These are phyloP conservation scores for Tolypocladium amazonense DNA, from an alignment of 2,329 filamentous ascomycete genomes.

Conservation along the genomic window DNA sequence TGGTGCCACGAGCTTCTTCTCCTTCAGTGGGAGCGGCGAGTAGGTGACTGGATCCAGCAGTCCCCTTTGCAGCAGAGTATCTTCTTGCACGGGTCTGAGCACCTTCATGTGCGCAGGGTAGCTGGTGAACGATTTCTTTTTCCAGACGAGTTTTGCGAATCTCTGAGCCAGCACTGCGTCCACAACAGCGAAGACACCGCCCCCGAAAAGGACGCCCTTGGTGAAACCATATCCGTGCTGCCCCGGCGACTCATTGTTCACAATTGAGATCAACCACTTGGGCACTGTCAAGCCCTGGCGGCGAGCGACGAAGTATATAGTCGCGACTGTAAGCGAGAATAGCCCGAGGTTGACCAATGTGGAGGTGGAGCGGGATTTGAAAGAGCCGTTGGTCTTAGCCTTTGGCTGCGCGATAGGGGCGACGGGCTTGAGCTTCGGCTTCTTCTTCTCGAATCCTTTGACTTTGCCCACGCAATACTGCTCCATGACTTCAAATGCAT, in stretches of 20 bases:
- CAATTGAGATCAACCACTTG: not conserved
- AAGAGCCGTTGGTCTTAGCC: not conserved
- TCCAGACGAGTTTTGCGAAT: not conserved
- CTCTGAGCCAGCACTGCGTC: conserved; percentile 14
- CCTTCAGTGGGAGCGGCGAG: conserved; percentile 31
- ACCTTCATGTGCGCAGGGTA: conserved; percentile 29
- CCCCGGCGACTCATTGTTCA: not conserved
- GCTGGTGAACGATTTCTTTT: conserved; percentile 15
- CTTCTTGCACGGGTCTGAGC: conserved; percentile 21
- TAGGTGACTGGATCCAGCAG: conserved; percentile 40
- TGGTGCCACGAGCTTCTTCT: conserved; percentile 28
- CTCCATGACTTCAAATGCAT: conserved; percentile 32
- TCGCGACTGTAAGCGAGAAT: conserved; percentile 9
- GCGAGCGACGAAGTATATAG: conserved; percentile 10
- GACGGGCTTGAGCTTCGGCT: conserved; percentile 1
- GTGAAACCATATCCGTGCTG: conserved; percentile 20
- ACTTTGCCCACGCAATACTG: conserved; percentile 25
- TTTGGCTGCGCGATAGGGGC: not conserved
- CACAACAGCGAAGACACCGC: conserved; percentile 18
- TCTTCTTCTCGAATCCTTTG: conserved; percentile 15
- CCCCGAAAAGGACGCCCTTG: conserved; percentile 26
- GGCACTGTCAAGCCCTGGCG: not conserved
- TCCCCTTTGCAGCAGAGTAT: conserved; percentile 29
- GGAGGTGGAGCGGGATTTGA: not conserved
- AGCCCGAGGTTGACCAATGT: conserved; percentile 9